Conservation (phyloP, 23 red algal species). For the Agarophyton chilense region DNA sequence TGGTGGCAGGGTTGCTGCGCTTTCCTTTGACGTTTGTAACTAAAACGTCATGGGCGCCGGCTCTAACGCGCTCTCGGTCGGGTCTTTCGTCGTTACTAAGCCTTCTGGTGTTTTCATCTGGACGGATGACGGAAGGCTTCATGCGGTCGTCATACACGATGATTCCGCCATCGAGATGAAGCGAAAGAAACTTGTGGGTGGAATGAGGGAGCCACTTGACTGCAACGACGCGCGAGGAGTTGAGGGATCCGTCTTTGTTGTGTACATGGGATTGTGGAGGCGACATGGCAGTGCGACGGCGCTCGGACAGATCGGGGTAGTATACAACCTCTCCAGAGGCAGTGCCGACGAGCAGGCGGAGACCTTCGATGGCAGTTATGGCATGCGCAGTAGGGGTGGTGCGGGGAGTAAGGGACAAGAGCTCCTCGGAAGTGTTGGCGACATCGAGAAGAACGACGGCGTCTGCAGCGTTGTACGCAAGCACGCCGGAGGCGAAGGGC, state of each 20-base stretch:
- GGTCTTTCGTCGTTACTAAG: conserved; percentile 18
- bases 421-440: conserved; percentile 33
- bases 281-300: neutral
- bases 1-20: conserved; percentile 67
- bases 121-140: conserved; percentile 38
- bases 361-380: conserved; percentile 27
- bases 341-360: conserved; percentile 71
- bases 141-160: conserved; percentile 79
- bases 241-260: conserved; percentile 74
- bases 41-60: conserved; percentile 60
- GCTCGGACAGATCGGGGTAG: conserved; percentile 64
- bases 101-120: conserved; percentile 22
- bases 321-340: conserved; percentile 78
- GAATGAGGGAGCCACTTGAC: conserved; percentile 73
- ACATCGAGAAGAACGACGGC: conserved; percentile 51
- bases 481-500: conserved; percentile 39
- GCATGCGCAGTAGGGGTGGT: conserved; percentile 42
- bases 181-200: conserved; percentile 50
- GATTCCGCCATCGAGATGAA: conserved; percentile 75
- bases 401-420: conserved; percentile 29
- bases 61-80: conserved; percentile 40
- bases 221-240: conserved; percentile 70
- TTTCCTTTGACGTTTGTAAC: conserved; percentile 73
- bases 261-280: conserved; percentile 30
- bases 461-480: conserved; percentile 60